phyloP scores from a whole-genome alignment of 2,329 filamentous ascomycete genomes.

The Sphaerulina vaccinii region DNA sequence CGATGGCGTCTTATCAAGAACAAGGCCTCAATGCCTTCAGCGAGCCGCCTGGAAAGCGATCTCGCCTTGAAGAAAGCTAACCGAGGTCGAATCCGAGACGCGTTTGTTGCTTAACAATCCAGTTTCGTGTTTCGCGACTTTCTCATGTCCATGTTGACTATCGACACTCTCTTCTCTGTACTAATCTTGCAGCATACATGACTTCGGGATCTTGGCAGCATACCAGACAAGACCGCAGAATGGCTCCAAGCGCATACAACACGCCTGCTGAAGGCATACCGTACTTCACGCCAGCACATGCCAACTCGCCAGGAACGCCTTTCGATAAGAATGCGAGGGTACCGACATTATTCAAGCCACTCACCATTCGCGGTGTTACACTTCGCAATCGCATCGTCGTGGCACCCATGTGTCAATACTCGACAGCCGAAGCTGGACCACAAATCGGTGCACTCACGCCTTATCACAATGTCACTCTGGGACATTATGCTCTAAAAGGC shows the following conservation, averaged over 20 bases:
- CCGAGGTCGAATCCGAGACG: not conserved
- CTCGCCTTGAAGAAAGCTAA: not conserved
- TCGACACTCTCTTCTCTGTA: not conserved
- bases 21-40: not conserved
- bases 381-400: constrained; percentile 65
- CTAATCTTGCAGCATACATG: not conserved
- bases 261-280: constrained; percentile 44
- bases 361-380: constrained; percentile 56
- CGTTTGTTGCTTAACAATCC: no score
- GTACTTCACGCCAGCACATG: constrained; percentile 49
- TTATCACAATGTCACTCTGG: constrained; percentile 80
- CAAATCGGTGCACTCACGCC: constrained; percentile 66
- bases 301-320: constrained; percentile 46
- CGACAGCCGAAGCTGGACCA: constrained; percentile 53
- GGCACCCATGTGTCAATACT: constrained; percentile 66
- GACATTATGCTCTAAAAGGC: constrained; percentile 73
- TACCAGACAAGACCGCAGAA: not conserved
- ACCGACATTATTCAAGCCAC: constrained; percentile 59
- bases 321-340: constrained; percentile 47
- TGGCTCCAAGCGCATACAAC: constrained; percentile 38
- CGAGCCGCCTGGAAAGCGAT: not conserved
- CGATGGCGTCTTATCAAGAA: no score
- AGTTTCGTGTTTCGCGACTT: not conserved
- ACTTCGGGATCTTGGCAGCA: not conserved
- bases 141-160: not conserved